Evolutionary conservation across 768 basidiomycete species (phyloP).

Genomic region (Hygrocybe punicea): DNA sequence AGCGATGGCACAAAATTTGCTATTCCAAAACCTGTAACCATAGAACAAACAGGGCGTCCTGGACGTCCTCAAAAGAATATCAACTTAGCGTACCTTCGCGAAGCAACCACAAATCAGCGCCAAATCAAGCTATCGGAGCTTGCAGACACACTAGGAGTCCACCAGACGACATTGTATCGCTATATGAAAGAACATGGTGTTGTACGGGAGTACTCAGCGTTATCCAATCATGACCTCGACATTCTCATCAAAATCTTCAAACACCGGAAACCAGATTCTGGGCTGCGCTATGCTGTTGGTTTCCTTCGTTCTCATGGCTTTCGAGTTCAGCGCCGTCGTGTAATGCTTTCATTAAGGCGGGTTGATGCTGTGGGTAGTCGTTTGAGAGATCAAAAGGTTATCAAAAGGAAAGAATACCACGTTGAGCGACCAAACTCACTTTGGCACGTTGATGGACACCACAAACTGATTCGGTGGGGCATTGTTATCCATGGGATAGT

Average conservation of each 20-base stretch:
- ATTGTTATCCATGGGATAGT: slow-evolving; percentile 27
- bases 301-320: slow-evolving; percentile 26
- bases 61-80: background rate
- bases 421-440: slow-evolving; percentile 24
- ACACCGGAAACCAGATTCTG: slow-evolving; percentile 14
- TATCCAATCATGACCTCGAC: slow-evolving; percentile 8
- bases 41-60: background rate
- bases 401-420: slow-evolving; percentile 17
- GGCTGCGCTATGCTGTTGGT: slow-evolving; percentile 28
- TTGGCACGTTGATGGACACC: slow-evolving; percentile 38
- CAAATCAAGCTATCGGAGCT: background rate
- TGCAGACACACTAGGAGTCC: background rate
- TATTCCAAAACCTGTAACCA: background rate
- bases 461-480: slow-evolving; percentile 32
- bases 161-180: background rate
- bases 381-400: slow-evolving; percentile 14
- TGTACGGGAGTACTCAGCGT: background rate
- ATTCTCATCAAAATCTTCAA: slow-evolving; percentile 5
- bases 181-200: slow-evolving; percentile 1
- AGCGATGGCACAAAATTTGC: background rate
- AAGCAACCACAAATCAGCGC: background rate
- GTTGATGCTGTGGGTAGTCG: slow-evolving; percentile 27
- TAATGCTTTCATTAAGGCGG: slow-evolving; percentile 17
- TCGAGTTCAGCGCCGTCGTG: slow-evolving; percentile 22
- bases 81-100: background rate